Evolutionary conservation across 345 rosid species (phyloP).

Genomic region (Cardamine resedifolia): DNA sequence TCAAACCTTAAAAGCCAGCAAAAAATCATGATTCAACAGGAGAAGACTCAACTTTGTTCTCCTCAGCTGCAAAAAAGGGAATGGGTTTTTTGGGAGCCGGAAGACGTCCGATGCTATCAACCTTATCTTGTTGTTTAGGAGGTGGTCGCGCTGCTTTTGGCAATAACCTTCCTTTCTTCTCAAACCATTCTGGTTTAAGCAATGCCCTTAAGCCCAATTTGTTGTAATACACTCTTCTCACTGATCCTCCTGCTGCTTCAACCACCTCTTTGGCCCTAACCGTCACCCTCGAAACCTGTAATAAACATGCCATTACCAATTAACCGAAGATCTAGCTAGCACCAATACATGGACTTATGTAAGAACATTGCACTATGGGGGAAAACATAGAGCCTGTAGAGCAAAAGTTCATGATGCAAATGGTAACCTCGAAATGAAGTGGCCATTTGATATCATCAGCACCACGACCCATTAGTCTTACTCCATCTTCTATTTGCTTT

Average conservation of each 20-base stretch:
- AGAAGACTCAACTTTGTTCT: constrained; percentile 41
- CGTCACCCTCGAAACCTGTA: constrained; percentile 85
- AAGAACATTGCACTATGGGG: no score
- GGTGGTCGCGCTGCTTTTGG: constrained; percentile 94
- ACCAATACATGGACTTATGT: no score
- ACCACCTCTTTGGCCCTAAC: constrained; percentile 88
- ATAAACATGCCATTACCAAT: neutral
- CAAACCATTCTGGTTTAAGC: constrained; percentile 93
- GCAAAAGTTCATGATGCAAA: neutral
- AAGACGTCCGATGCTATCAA: constrained; percentile 91
- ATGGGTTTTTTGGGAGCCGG: constrained; percentile 89
- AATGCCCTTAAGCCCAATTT: constrained; percentile 81
- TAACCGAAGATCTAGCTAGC: neutral
- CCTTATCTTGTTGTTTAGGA: constrained; percentile 83
- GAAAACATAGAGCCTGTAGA: no score
- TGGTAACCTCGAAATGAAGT: constrained; percentile 79
- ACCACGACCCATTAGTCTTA: constrained; percentile 95
- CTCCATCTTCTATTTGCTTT: constrained; percentile 91
- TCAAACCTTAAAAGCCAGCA: neutral
- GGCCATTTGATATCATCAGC: constrained; percentile 91
- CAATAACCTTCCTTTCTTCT: constrained; percentile 88
- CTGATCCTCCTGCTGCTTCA: constrained; percentile 90
- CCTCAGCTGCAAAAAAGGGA: constrained; percentile 50
- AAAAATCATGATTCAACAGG: constrained; percentile 34
- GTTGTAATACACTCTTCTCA: constrained; percentile 89